Base-by-base conservation (phyloP, 805 yeast species). In the Lipomyces anomalus region DNA sequence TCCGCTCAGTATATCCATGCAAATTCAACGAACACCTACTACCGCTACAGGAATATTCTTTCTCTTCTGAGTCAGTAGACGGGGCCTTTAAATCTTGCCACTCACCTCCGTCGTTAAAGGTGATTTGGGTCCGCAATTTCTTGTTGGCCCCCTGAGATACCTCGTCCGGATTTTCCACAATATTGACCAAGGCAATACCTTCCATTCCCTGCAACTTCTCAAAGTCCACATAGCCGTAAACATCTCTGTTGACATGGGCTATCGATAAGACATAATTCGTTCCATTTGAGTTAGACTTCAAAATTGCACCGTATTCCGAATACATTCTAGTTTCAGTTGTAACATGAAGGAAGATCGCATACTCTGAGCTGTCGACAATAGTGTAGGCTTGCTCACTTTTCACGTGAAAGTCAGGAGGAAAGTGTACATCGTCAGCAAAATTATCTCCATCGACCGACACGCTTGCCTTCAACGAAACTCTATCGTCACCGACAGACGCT, bases 221-320 rank as follows among this genome's bases (percentile, higher is more conserved):
- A 64, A 81, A 90, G 65, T 90, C 98, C 43, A 86, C 95, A 66
- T 65, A 88, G 0, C 96, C 97, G 3, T 54, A 57, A 4, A 51
- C 47, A 53, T 88, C 78, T 55, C 97, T 73, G 64, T 89, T 92
- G 16, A 87, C 96, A 46, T 76, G 66, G 6, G 73, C 74, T 48
- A 83, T 70, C 2, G 88, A 69, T 32, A 79, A 67, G 2, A 83
- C 86, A 61, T 85, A 89, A 4, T 83, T 77, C 0, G 97, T 87
- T 50, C 98, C 98, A 57, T 87, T 86, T 17, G 84, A 85, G 64
- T 90, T 89, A 1, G 95, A 86, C 59, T 90, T 90, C 59, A 92
- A 69, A 17, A 92, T 66, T 0, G 86, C 72, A 16, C 98, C 98
- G 61, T 62, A 80, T 57, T 86, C 92, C 6, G 66, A 58, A 13